Conservation (phyloP, 2,329 filamentous ascomycete species). For the Rutstroemia sp. region DNA sequence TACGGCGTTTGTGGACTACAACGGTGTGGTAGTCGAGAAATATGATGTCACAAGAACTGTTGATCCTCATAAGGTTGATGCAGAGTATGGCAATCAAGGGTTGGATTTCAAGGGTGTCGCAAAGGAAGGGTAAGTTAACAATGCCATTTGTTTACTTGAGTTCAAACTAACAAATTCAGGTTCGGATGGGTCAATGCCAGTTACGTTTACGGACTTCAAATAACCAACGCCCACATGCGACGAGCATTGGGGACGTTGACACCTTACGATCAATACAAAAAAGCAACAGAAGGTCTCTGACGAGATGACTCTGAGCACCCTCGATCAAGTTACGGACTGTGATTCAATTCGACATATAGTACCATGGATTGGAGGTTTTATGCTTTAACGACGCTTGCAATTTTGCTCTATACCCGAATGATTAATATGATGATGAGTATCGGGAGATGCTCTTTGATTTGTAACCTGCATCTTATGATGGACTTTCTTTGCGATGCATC, state of each 20-base stretch:
- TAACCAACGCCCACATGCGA: slow-evolving; percentile 82
- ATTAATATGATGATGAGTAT: neutral
- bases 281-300: slow-evolving; percentile 9
- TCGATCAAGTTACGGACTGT: too few relatives aligned
- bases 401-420: neutral
- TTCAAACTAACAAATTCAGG: slow-evolving; percentile 40
- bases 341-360: neutral
- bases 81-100: slow-evolving; percentile 97
- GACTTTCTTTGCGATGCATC: neutral
- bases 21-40: slow-evolving; percentile 96
- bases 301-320: neutral
- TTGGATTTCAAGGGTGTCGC: slow-evolving; percentile 92
- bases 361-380: neutral
- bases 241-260: slow-evolving; percentile 84
- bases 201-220: slow-evolving; percentile 86
- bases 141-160: neutral
- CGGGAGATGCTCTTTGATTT: neutral
- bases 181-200: slow-evolving; percentile 99
- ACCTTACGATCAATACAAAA: slow-evolving; percentile 41
- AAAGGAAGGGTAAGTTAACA: slow-evolving; percentile 75
- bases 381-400: neutral
- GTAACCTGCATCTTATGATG: neutral
- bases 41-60: slow-evolving; percentile 90
- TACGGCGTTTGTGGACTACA: slow-evolving; percentile 97
- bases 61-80: slow-evolving; percentile 89